A percentile compares a stretch with the other conserved stretches of the same genome.
These are phyloP conservation scores for Cryptococcus neoformans DNA, from an alignment of 1,284 basidiomycete species.

Conservation along the genomic window DNA sequence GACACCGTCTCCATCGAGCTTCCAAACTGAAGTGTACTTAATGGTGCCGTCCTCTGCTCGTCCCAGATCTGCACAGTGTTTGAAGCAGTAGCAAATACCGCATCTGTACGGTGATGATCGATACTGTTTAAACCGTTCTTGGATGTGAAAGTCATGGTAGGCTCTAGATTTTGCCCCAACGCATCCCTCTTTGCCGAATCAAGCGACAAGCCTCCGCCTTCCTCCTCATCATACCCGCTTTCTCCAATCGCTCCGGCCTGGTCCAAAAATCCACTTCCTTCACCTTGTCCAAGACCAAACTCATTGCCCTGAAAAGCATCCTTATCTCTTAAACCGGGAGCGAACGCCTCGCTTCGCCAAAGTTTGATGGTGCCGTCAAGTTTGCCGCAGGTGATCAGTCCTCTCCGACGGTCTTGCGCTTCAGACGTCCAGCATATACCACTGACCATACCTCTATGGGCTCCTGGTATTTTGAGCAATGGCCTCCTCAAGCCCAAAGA, in stretches of 20 bases:
- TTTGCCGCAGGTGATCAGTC: slow-evolving; percentile 78
- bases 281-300: slow-evolving; percentile 30
- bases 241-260: slow-evolving; percentile 44
- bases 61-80: slow-evolving; percentile 97
- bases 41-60: slow-evolving; percentile 76
- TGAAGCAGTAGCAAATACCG: slow-evolving; percentile 90
- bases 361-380: slow-evolving; percentile 89
- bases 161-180: slow-evolving; percentile 49
- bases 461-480: slow-evolving; percentile 66
- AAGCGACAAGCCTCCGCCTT: slow-evolving; percentile 43
- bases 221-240: slow-evolving; percentile 38
- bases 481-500: slow-evolving; percentile 70
- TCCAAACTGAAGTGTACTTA: slow-evolving; percentile 78
- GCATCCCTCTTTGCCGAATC: slow-evolving; percentile 41
- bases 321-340: slow-evolving; percentile 41
- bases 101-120: slow-evolving; percentile 85
- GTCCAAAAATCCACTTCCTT: slow-evolving; percentile 31
- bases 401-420: slow-evolving; percentile 55
- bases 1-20: slow-evolving; percentile 82
- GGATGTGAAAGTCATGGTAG: slow-evolving; percentile 70
- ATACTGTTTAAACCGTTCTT: slow-evolving; percentile 90
- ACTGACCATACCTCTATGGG: slow-evolving; percentile 90
- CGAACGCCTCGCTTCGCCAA: slow-evolving; percentile 61
- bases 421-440: slow-evolving; percentile 55
- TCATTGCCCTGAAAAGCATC: slow-evolving; percentile 45